These are phyloP conservation scores for Jamesozyma lodderae DNA, from an alignment of 805 yeast genomes.

Conservation along the genomic window DNA sequence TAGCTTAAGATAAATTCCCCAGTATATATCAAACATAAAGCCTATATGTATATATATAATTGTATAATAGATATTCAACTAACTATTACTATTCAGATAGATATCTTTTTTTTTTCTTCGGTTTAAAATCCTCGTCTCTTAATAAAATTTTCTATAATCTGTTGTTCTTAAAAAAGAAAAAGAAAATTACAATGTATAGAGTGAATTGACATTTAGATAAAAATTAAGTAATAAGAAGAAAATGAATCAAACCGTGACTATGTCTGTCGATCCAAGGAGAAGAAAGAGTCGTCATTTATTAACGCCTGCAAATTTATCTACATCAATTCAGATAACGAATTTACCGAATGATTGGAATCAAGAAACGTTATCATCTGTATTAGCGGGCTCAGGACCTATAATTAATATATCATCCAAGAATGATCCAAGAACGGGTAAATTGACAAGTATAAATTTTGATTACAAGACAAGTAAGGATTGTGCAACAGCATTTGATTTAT, in stretches of 20 bases:
- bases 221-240: background rate
- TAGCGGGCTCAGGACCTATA: conserved; percentile 65
- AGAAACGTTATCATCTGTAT: conserved; percentile 50
- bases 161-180: too few species aligned
- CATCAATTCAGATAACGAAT: conserved; percentile 30
- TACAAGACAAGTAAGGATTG: conserved; percentile 22
- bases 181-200: too few species aligned
- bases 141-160: too few species aligned
- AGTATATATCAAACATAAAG: too few species aligned
- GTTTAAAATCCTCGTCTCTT: too few species aligned
- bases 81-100: too few species aligned
- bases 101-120: too few species aligned
- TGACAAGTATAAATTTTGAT: conserved; percentile 30
- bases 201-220: too few species aligned
- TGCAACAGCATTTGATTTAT: conserved; percentile 19
- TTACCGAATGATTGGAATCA: conserved; percentile 69
- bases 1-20: conserved; percentile 17
- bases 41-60: too few species aligned
- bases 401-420: conserved; percentile 41
- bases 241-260: too few species aligned
- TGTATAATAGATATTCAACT: too few species aligned
- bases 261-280: conserved; percentile 27
- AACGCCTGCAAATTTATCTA: conserved; percentile 26
- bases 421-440: conserved; percentile 37
- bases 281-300: conserved; percentile 26